Evolutionary conservation across 495 filamentous ascomycete species (phyloP), one percentile per base, ranked within the genome.

Genomic region (Recurvomyces mirabilis): DNA sequence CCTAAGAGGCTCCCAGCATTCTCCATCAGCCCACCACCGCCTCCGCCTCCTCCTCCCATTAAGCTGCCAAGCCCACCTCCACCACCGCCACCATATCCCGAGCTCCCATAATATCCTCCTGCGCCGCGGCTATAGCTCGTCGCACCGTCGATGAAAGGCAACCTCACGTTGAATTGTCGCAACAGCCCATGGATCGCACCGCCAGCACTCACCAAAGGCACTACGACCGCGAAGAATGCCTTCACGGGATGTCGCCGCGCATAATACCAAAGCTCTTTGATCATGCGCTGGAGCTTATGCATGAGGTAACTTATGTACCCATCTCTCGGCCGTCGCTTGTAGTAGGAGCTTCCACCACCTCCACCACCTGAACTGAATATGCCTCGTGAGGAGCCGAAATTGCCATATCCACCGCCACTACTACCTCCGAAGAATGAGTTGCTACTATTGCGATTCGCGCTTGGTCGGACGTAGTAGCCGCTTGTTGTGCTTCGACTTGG

Each of bases 141-240:
- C 31, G 13, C 5, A 5, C 18, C 32, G 15, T 30, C 43, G 20
- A 46, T 26, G 9, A 28, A 65, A 1, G 87, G 87, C 53, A 94
- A 55, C 30, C 77, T 67, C 31, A 94, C 66, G 0, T 87, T 87
- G 58, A 94, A 77, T 61, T 78, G 75, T 18, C 71, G 71, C 11
- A 91, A 67, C 18, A 93, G 60, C 21, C 76, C 78, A 3, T 74
- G 72, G 54, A 95, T 61, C 20, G 84, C 79, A 5, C 87, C 87
- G 38, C 84, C 84, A 9, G 48, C 51, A 0, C 79, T 84, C 44
- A 94, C 66, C 35, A 95, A 68, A 15, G 87, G 87, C 69, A 93
- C 72, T 41, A 93, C 74, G 23, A 93, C 79, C 14, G 91, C 69
- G 68, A 88, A 75, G 62, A 93, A 78, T 2, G 89, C 80, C 63